phyloP scores from a whole-genome alignment of 176 grass and related monocot genomes.

The Poa pratensis region DNA sequence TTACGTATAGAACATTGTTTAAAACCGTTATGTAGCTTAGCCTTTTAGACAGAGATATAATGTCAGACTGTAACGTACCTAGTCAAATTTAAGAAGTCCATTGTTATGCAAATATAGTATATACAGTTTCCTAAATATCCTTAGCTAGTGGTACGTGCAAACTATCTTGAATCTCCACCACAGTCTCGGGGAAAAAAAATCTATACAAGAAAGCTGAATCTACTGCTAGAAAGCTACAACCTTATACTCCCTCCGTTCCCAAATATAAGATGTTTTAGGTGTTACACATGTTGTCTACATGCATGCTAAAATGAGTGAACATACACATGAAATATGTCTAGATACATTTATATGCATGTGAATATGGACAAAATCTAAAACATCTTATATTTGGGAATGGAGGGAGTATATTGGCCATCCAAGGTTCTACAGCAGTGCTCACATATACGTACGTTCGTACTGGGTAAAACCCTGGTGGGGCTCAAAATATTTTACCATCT shows the following conservation, averaged over 20 bases:
- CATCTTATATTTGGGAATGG: too few species aligned
- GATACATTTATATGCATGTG: too few species aligned
- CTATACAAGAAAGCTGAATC: not conserved
- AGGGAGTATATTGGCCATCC: constrained; percentile 18
- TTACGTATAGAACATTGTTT: constrained; percentile 22
- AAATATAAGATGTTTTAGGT: too few species aligned
- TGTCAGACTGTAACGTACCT: constrained; percentile 21
- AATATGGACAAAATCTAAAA: too few species aligned
- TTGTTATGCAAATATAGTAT: not conserved
- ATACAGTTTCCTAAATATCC: too few species aligned
- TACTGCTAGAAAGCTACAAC: constrained; percentile 21
- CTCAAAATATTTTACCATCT: constrained; percentile 35
- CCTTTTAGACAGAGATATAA: constrained; percentile 31
- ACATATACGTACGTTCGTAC: constrained; percentile 3
- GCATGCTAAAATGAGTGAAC: too few species aligned
- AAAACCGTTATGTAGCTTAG: constrained; percentile 5
- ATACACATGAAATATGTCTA: too few species aligned
- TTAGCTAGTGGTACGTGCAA: constrained; percentile 13
- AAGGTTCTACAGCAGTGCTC: constrained; percentile 29
- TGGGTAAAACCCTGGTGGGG: constrained; percentile 15
- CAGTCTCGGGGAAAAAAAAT: too few species aligned
- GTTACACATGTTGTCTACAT: too few species aligned
- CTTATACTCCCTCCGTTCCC: not conserved
- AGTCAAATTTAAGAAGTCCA: constrained; percentile 44
- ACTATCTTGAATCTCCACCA: constrained; percentile 7